phyloP scores from a whole-genome alignment of 1,284 basidiomycete species.

The Ceratobasidium sp. region DNA sequence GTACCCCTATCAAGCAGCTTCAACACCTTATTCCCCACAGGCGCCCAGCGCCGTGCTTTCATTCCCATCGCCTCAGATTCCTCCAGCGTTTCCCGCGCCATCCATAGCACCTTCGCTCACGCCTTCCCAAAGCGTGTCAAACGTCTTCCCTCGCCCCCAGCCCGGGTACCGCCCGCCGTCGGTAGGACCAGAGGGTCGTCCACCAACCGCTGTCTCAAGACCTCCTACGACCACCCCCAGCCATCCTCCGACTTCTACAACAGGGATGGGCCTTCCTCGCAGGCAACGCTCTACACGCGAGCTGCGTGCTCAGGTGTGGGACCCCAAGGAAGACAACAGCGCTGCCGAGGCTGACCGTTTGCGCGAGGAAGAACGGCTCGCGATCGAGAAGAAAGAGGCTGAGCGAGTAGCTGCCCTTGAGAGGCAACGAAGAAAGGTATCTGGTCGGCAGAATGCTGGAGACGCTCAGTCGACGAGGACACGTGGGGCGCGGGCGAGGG shows the following conservation, averaged over 20 bases:
- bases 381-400: constrained; percentile 26
- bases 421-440: constrained; percentile 35
- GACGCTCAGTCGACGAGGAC: neutral
- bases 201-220: neutral
- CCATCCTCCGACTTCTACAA: constrained; percentile 30
- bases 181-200: neutral
- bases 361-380: constrained; percentile 20
- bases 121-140: constrained; percentile 33
- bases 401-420: constrained; percentile 17
- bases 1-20: constrained; percentile 35
- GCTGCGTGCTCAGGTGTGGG: constrained; percentile 30
- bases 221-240: neutral
- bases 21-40: neutral
- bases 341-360: constrained; percentile 32
- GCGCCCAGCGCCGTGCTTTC: constrained; percentile 18
- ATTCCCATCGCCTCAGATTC: constrained; percentile 5
- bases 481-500: neutral
- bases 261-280: constrained; percentile 34
- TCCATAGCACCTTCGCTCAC: constrained; percentile 28
- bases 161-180: constrained; percentile 19
- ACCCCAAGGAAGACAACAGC: constrained; percentile 32
- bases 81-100: neutral
- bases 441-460: neutral
- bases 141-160: constrained; percentile 24
- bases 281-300: constrained; percentile 28